A percentile compares a stretch with the other conserved stretches of the same genome.
These are phyloP conservation scores for Claviceps cyperi DNA, from an alignment of 2,329 filamentous ascomycete genomes.

Conservation along the genomic window DNA sequence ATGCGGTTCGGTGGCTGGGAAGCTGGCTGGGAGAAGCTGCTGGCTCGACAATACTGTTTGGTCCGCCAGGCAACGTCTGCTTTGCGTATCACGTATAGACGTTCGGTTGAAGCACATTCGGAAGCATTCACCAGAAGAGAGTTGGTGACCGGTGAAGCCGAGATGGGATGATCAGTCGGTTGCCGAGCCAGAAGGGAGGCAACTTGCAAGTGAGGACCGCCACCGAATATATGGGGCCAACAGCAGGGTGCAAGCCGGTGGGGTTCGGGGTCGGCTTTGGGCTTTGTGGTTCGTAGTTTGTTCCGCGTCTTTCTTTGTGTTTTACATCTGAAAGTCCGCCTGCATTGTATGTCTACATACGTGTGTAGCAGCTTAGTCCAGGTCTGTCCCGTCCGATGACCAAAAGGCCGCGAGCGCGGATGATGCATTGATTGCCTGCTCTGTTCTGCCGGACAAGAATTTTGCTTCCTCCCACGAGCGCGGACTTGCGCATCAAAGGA, in stretches of 20 bases:
- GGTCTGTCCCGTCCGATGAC: too few species aligned
- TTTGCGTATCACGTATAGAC: background rate
- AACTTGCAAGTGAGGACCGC: background rate
- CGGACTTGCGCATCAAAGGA: too few species aligned
- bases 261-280: background rate
- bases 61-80: background rate
- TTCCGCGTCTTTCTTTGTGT: background rate
- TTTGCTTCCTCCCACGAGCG: too few species aligned
- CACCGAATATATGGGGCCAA: background rate
- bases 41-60: background rate
- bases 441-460: too few species aligned
- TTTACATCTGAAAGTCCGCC: background rate
- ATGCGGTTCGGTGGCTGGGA: background rate
- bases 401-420: too few species aligned
- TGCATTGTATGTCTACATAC: background rate
- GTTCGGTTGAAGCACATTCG: background rate
- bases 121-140: background rate
- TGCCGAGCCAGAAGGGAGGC: background rate
- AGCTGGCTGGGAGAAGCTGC: background rate
- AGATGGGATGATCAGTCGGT: background rate
- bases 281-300: background rate
- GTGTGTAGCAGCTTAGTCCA: background rate
- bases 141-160: background rate
- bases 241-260: background rate
- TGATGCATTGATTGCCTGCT: too few species aligned